Conservation (phyloP, 306 rosid genomes). For the Vigna radiata region DNA sequence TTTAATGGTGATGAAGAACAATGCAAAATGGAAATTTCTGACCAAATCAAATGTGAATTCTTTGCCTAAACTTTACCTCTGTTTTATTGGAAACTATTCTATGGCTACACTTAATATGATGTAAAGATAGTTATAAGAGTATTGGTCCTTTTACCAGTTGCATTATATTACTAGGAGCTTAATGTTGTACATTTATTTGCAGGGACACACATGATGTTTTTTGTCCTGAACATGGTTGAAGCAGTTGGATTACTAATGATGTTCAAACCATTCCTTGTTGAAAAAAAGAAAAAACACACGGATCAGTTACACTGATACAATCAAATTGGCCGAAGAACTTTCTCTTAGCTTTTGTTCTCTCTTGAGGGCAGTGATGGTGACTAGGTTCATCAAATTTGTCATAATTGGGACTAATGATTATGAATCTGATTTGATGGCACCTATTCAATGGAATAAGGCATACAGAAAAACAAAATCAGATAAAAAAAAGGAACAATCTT, state of each 20-base stretch:
- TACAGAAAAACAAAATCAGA: too few species aligned
- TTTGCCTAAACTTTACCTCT: too few species aligned
- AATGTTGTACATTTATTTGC: conserved; percentile 19
- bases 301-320: conserved; percentile 37
- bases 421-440: too few species aligned
- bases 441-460: too few species aligned
- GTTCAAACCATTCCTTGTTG: conserved; percentile 57
- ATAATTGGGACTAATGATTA: too few species aligned
- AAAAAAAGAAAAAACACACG: conserved; percentile 27
- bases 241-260: conserved; percentile 50
- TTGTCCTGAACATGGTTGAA: conserved; percentile 47
- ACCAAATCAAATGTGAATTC: too few species aligned
- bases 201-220: conserved; percentile 56
- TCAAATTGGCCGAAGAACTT: conserved; percentile 10
- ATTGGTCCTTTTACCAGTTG: neutral
- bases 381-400: too few species aligned
- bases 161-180: neutral
- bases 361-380: too few species aligned
- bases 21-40: too few species aligned
- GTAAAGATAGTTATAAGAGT: neutral
- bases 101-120: neutral
- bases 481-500: too few species aligned
- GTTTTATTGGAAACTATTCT: neutral
- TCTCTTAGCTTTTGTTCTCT: too few species aligned
- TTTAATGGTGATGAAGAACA: too few species aligned